Evolutionary conservation across 495 filamentous ascomycete genomes (phyloP), one percentile per base, ranked within the genome.

Genomic region (Talaromyces nanjingensis): DNA sequence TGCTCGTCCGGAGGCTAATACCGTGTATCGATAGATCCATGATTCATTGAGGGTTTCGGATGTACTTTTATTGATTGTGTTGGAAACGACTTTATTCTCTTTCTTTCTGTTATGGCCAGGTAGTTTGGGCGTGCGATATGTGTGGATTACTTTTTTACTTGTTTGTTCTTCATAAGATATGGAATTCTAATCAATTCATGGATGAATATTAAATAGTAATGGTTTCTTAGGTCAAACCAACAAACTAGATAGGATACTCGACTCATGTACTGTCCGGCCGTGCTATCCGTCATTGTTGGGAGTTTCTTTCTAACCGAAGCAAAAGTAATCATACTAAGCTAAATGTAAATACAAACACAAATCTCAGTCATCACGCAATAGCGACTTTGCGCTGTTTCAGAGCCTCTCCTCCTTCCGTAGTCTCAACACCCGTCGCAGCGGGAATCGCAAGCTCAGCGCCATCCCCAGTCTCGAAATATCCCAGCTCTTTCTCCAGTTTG

Each of bases 1-100:
- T 57, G 79, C 77, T 4, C 79, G 77, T 65, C 78, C 78, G 8
- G 78, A 81, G 59, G 72, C 73, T 31, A 57, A 42, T 49, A 60
- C n/a, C 20, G 14, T 29, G n/a, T 53, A 53, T 54, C 60, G 60
- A 20, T 62, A 49, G 45, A 25, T 24, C n/a, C 4, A 18, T 33
- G 14, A 37, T 39, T 12, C 20, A 8, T 11, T 9, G 7, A 2
- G 45, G n/a, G 45, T 59, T 37, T 59, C n/a, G 56, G 52, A 14
- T 63, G 62, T 60, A 58, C 60, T 63, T 65, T 59, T 65, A 29
- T 54, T 63, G 29, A 66, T 64, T 63, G 29, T 63, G 61, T 65
- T 59, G 64, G 64, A 22, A 62, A 63, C 18, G 52, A 37, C 33
- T 37, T 59, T 45, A 6, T 61, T 62, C 63, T 56, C 37, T 3